A percentile compares a stretch with the other conserved stretches of the same genome.
Evolutionary conservation across 768 basidiomycete genomes (phyloP).

Genomic region (Pleurotus pulmonarius): DNA sequence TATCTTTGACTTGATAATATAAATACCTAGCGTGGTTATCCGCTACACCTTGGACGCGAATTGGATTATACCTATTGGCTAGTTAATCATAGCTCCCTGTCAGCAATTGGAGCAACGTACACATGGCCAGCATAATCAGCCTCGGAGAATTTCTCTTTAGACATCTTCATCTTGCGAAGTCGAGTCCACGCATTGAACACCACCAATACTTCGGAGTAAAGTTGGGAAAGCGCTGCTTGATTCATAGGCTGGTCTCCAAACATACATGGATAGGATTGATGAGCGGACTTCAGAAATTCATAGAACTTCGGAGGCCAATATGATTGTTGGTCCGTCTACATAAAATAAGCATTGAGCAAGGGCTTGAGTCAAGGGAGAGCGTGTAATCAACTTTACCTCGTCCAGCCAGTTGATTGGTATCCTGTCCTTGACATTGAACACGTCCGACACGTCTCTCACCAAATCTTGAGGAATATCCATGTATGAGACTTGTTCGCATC

Average conservation of each 20-base stretch:
- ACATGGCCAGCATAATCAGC: constrained; percentile 54
- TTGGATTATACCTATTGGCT: constrained; percentile 38
- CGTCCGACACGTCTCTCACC: constrained; percentile 26
- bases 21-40: constrained; percentile 39
- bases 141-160: constrained; percentile 47
- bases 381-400: constrained; percentile 22
- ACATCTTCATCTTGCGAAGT: constrained; percentile 37
- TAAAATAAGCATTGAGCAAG: too few relatives aligned
- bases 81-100: background rate
- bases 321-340: too few relatives aligned
- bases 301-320: constrained; percentile 7
- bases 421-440: constrained; percentile 32
- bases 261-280: constrained; percentile 29
- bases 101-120: constrained; percentile 26
- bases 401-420: constrained; percentile 41
- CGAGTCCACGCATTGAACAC: constrained; percentile 45
- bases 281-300: constrained; percentile 25
- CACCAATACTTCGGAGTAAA: constrained; percentile 32
- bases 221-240: constrained; percentile 13
- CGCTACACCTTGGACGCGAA: constrained; percentile 42
- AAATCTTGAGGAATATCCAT: constrained; percentile 39
- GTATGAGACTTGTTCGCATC: constrained; percentile 45
- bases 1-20: background rate
- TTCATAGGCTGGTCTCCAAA: constrained; percentile 27
- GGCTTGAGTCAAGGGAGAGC: background rate